Base-by-base conservation (phyloP, 345 rosid genomes). In the Lepidium aucheri region DNA sequence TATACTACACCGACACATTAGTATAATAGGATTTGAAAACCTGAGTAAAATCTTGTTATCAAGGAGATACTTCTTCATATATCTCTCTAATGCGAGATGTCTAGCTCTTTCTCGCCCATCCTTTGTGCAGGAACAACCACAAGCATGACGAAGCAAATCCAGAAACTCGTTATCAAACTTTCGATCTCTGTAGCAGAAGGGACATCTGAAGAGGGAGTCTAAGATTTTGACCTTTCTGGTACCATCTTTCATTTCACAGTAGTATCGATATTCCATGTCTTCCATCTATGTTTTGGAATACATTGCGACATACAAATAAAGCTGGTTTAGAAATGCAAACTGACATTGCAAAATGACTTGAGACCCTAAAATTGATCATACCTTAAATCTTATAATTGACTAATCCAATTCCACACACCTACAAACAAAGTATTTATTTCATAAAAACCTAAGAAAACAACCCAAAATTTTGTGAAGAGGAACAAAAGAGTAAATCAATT, bases 111-210 rank as follows among this genome's bases (percentile, higher is more conserved):
- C 90, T 67, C 68, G 61, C 11, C 36, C 40, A 63, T 72, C 72
- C 22, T 33, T 53, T 8, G 68, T 14, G 14, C 26, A 55, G 11
- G 81, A 81, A 17, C 67, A 51, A 26, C 26, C 55, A 6, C 65
- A 45, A 43, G 86, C 87, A 69, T 87, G 94, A 26, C 69, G 62
- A n/a, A 73, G 62, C 75, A 87, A 78, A 42, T 80, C 82, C 13
- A 69, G 52, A 46, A 57, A 71, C 7, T 0, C 8, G 73, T 80
- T 80, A 30, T 76, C 76, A 47, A 66, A 73, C 60, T 63, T 69
- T 8, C 51, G 60, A 70, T 57, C 73, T 41, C 72, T 47, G 43
- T 45, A 59, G 56, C 94, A 87, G 57, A 61, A 83, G 16, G 90
- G 88, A 58, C 94, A 87, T 44, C 53, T 76, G 63, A 65, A 85